phyloP scores from a whole-genome alignment of 306 rosid genomes.

The Pterocarpus santalinus region DNA sequence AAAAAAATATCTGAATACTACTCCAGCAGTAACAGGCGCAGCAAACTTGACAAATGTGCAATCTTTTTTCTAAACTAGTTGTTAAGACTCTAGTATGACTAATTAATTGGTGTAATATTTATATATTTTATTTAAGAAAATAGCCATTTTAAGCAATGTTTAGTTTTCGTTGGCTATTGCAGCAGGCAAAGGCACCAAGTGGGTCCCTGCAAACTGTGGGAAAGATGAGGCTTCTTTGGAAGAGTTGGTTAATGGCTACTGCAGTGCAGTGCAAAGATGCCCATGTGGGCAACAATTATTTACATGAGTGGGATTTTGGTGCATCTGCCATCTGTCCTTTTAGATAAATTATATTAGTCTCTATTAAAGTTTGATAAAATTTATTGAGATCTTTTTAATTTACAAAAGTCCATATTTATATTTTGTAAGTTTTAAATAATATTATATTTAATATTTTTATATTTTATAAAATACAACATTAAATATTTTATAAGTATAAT shows the following conservation, averaged over 20 bases:
- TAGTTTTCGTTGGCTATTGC: conserved; percentile 45
- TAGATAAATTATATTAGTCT: too few species aligned
- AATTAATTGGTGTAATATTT: conserved; percentile 24
- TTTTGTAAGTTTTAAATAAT: too few species aligned
- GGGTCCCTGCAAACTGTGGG: conserved; percentile 51
- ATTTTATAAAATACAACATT: too few species aligned
- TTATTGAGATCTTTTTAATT: too few species aligned
- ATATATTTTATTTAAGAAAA: not conserved
- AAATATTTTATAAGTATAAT: too few species aligned
- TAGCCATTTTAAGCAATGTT: conserved; percentile 41
- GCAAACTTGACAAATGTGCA: conserved; percentile 45
- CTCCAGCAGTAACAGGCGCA: conserved; percentile 50
- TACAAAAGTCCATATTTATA: too few species aligned
- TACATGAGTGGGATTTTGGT: conserved; percentile 55
- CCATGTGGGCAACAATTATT: conserved; percentile 42
- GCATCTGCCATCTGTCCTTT: not conserved
- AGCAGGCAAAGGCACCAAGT: conserved; percentile 55
- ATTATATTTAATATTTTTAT: too few species aligned
- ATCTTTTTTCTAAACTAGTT: conserved; percentile 38
- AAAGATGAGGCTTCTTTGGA: conserved; percentile 48
- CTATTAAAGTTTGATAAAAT: too few species aligned
- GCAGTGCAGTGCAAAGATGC: conserved; percentile 34
- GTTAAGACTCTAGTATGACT: conserved; percentile 42
- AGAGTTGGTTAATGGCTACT: conserved; percentile 13
- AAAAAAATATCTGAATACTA: not conserved